Evolutionary conservation across 192 early-diverging fungal genomes (phyloP).

Genomic region (Chytriomyces confervae): DNA sequence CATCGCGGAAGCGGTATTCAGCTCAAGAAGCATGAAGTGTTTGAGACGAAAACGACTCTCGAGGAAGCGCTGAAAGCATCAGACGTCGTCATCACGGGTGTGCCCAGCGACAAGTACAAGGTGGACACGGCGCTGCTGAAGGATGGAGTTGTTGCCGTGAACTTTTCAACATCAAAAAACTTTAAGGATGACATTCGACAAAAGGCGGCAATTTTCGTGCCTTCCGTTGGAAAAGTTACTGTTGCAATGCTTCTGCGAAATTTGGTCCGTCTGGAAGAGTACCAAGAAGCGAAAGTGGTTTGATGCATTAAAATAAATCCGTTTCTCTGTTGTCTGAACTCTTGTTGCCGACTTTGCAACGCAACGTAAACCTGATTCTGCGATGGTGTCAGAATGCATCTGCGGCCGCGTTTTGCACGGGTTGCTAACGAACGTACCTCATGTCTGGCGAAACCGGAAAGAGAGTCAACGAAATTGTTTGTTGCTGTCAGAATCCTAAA

Average conservation of each 20-base stretch:
- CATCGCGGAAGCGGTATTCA: constrained; percentile 52
- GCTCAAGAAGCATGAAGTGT: constrained; percentile 61
- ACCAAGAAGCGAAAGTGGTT: constrained; percentile 33
- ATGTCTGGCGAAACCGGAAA: too few relatives aligned
- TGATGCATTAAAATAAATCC: not conserved
- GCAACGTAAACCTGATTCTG: too few relatives aligned
- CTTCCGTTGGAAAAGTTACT: constrained; percentile 96
- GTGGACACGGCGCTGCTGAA: constrained; percentile 84
- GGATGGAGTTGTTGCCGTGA: constrained; percentile 96
- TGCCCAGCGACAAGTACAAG: constrained; percentile 88
- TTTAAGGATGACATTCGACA: constrained; percentile 92
- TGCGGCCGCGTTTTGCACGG: too few relatives aligned
- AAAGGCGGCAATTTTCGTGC: constrained; percentile 95
- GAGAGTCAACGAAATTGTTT: too few relatives aligned
- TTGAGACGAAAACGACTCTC: constrained; percentile 71
- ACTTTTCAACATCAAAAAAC: constrained; percentile 96
- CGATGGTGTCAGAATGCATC: too few relatives aligned
- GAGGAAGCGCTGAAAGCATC: constrained; percentile 84
- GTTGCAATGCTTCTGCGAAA: constrained; percentile 99
- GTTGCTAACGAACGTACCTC: too few relatives aligned
- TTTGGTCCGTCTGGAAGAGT: constrained; percentile 75
- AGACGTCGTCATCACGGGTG: constrained; percentile 98
- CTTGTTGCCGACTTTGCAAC: too few relatives aligned
- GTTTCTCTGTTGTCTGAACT: too few relatives aligned
- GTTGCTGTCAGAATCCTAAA: too few relatives aligned